Evolutionary conservation across 768 basidiomycete genomes (phyloP), one percentile per base, ranked within the genome.

Genomic region (Russula emetica): DNA sequence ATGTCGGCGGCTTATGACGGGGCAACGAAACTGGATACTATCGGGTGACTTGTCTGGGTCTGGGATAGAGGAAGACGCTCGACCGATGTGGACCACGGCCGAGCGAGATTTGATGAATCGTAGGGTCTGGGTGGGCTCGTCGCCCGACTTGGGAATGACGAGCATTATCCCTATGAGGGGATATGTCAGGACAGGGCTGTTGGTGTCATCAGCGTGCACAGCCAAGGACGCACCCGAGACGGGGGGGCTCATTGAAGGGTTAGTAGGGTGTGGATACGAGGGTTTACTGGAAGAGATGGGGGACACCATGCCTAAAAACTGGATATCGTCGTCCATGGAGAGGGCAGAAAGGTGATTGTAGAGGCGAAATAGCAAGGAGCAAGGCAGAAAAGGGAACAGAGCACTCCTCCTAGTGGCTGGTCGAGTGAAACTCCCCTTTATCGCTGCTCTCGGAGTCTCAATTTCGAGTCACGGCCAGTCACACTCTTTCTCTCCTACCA

Each of bases 1-100:
- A 76, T 92, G 90, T 70, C 77, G 82, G 28, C 90, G 82, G 72
- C 87, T 90, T 67, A 92, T 86, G 52, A 92, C 90, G 34, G 88
- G 85, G 70, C 90, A 91, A 55, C 83, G 76, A 67, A 91, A 91
- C 73, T 84, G 80, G 18, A 84, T 87, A 61, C 78, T 79, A 60
- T 79, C 78, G 55, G 72, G 72, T 28, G 79, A 78, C 55, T 73
- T 74, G 61, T 76, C 78, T 53, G 73, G 70, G 62, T 72, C 76
- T 45, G 72, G 69, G 67, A 82, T 79, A 61, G 77, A 78, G 22
- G 80, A 72, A 11, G 88, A 83, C 63, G 84, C 83, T 53, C 90
- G 84, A 5, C 90, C 90, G 70, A 92, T 84, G 65, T 82, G 78
- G 18, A 91, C 77, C 53, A 81, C 79, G 49, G 74, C 74, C 5